phyloP scores from a whole-genome alignment of 768 basidiomycete species.

The Russula brevipes region DNA sequence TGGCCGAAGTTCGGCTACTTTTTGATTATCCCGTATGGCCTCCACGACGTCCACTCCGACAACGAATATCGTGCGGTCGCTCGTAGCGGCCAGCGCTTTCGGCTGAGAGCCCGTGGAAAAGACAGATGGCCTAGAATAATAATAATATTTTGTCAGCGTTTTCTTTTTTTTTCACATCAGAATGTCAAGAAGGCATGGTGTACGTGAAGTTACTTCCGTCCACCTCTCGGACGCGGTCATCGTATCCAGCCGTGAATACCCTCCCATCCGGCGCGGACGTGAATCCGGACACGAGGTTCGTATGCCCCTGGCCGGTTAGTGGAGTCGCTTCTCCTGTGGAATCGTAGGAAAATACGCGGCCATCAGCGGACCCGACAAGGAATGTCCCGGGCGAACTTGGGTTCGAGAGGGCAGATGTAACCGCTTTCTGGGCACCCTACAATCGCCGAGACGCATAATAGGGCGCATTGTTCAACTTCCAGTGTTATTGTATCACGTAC shows the following conservation, averaged over 20 bases:
- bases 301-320: slow-evolving; percentile 63
- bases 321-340: slow-evolving; percentile 41
- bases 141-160: slow-evolving; percentile 4
- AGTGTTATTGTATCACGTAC: slow-evolving; percentile 37
- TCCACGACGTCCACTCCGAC: slow-evolving; percentile 55
- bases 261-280: slow-evolving; percentile 43
- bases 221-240: slow-evolving; percentile 73
- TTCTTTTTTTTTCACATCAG: slow-evolving; percentile 7
- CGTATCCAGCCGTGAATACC: slow-evolving; percentile 70
- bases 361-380: slow-evolving; percentile 76
- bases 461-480: slow-evolving; percentile 3
- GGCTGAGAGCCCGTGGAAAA: slow-evolving; percentile 59
- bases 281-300: slow-evolving; percentile 63
- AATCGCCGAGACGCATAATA: not conserved
- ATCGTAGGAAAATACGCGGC: slow-evolving; percentile 64
- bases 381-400: slow-evolving; percentile 52
- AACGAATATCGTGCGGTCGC: slow-evolving; percentile 63
- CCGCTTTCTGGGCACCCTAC: slow-evolving; percentile 75
- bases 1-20: slow-evolving; percentile 50
- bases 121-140: slow-evolving; percentile 44
- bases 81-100: slow-evolving; percentile 52
- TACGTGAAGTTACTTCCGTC: slow-evolving; percentile 40
- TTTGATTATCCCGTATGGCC: slow-evolving; percentile 66
- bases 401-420: slow-evolving; percentile 52
- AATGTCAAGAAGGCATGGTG: not conserved